These are phyloP conservation scores for Rauvolfia tetraphylla DNA, from an alignment of 257 asterid genomes.

Conservation along the genomic window DNA sequence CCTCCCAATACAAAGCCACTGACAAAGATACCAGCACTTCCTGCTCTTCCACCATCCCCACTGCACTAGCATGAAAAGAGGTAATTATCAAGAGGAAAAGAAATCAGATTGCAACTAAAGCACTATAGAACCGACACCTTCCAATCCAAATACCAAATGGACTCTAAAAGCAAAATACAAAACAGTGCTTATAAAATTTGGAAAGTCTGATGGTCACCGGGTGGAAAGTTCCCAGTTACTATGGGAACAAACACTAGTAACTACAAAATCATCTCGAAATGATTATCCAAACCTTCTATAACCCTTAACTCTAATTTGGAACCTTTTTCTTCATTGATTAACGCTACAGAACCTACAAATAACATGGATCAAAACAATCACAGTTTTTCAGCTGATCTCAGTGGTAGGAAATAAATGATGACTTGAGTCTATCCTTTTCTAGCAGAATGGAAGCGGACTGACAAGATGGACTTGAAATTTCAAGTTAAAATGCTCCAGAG, in stretches of 20 bases:
- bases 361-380: not conserved
- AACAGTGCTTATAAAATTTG: not conserved
- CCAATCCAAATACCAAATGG: not conserved
- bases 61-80: slow-evolving; percentile 23
- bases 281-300: not conserved
- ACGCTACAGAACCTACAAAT: not conserved
- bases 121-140: not conserved
- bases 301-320: not conserved
- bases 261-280: no score
- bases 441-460: not conserved
- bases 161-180: no score
- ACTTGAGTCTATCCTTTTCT: not conserved
- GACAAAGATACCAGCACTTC: slow-evolving; percentile 33
- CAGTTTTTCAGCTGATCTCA: not conserved
- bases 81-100: not conserved
- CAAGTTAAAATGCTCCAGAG: not conserved
- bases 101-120: not conserved
- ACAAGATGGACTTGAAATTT: not conserved
- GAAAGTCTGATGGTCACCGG: not conserved
- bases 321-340: not conserved
- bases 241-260: not conserved
- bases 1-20: slow-evolving; percentile 49
- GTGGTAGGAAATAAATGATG: not conserved
- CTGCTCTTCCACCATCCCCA: slow-evolving; percentile 30
- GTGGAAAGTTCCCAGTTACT: not conserved